Evolutionary conservation across 202 grass and related monocot species (phyloP).

Genomic region (Carex sylvatica): DNA sequence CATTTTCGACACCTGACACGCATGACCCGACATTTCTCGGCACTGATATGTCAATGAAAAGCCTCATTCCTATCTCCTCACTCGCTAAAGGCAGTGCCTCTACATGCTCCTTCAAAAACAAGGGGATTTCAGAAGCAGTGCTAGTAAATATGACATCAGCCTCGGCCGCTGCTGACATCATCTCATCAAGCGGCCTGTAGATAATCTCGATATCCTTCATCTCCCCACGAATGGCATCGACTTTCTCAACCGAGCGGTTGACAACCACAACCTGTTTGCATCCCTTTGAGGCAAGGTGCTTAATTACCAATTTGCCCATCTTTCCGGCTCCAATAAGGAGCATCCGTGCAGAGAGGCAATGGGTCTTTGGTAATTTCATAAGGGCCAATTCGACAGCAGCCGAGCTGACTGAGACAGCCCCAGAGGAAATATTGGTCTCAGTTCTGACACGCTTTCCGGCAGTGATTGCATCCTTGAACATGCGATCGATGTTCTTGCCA

Average conservation of each 20-base stretch:
- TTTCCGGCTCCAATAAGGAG: constrained; percentile 79
- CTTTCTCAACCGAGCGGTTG: constrained; percentile 76
- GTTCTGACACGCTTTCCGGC: constrained; percentile 73
- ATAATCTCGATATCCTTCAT: constrained; percentile 78
- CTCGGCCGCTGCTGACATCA: constrained; percentile 60
- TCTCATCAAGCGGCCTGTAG: constrained; percentile 66
- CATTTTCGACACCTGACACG: constrained; percentile 37
- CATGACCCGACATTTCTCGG: constrained; percentile 72
- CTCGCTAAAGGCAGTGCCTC: constrained; percentile 47
- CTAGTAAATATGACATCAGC: constrained; percentile 75
- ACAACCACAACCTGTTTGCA: constrained; percentile 81
- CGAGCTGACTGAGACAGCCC: constrained; percentile 85
- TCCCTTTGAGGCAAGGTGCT: constrained; percentile 78
- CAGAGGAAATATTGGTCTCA: constrained; percentile 80
- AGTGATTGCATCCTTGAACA: constrained; percentile 94
- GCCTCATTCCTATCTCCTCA: constrained; percentile 47
- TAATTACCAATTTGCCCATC: constrained; percentile 87
- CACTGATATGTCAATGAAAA: constrained; percentile 83
- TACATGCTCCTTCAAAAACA: constrained; percentile 60
- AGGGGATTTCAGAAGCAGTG: constrained; percentile 70
- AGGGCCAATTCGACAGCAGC: constrained; percentile 81
- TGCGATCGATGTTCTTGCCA: constrained; percentile 88
- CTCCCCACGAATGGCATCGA: constrained; percentile 61
- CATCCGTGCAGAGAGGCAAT: constrained; percentile 65
- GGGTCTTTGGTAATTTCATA: constrained; percentile 71